Base-by-base conservation (phyloP, 352 stramenopile species). In the Phytophthora kernoviae region DNA sequence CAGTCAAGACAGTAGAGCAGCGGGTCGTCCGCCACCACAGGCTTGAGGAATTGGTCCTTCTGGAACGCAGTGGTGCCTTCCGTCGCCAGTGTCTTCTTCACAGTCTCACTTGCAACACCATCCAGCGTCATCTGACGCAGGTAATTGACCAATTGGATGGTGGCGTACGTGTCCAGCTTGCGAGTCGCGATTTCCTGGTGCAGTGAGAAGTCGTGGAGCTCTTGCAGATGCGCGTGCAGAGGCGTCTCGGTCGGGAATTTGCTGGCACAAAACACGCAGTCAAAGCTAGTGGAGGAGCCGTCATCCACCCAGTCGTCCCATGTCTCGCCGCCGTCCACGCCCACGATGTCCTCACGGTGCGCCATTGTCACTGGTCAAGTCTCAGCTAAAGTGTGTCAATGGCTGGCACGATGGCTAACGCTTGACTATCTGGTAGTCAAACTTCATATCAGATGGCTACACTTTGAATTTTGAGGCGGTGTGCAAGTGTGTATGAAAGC, bases 291-390 rank as follows among this genome's bases (percentile, higher is more conserved):
- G 48, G 75, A 70, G 20, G 74, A 56, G 49, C 63, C 65, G 37
- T 94, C 86, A 54, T 92, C 86, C 40, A 92, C 78, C 86, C 86
- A 94, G 77, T 94, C 86, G 46, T 94, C 81, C 86, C 86, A 94
- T 49, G 73, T 88, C 74, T 93, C 83, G 46, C 57, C 75, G 41
- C 48, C 50, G 45, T 79, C 62, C 34, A 72, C 62, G 30, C 72
- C 48, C 43, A 45, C 60, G 11, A 50, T 58, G 52, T 74, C 47
- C 40, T 63, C 32, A 24, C 21, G 42, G 15, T 63, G 18, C 11
- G 48, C 30, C 39, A 61, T 62, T 11, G 41, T 32, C 10, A 17
- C 20, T 65, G 45, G 26, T 17, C 34, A 60, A 60, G n/a, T n/a
- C n/a, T n/a, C n/a, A n/a, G n/a, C n/a, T n/a, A n/a, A n/a, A n/a